phyloP scores from a whole-genome alignment of 768 basidiomycete species.

The Mycena belliarum region DNA sequence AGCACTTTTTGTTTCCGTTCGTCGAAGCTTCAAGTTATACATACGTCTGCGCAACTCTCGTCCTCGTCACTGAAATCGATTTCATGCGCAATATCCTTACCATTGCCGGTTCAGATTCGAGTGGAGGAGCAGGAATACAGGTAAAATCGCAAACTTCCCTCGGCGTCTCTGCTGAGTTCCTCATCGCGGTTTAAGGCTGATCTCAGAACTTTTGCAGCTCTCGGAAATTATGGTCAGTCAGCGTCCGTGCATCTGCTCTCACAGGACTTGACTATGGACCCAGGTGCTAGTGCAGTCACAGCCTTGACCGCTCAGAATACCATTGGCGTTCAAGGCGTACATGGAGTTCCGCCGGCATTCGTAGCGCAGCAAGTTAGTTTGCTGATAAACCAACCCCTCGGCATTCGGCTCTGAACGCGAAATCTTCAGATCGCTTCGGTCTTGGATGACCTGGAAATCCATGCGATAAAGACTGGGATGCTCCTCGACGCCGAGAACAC shows the following conservation, averaged over 20 bases:
- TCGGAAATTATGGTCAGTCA: constrained; percentile 50
- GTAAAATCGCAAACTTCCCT: constrained; percentile 36
- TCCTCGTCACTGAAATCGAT: no score
- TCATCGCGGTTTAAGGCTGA: constrained; percentile 59
- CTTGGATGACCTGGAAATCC: constrained; percentile 67
- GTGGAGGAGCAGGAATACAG: constrained; percentile 91
- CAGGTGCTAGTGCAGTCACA: constrained; percentile 76
- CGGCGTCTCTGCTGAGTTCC: not conserved
- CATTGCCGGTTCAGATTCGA: constrained; percentile 80
- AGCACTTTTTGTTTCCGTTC: constrained; percentile 3
- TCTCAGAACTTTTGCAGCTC: constrained; percentile 80
- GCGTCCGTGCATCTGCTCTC: constrained; percentile 58
- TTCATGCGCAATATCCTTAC: constrained; percentile 65
- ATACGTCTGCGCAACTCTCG: no score
- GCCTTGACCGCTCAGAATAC: constrained; percentile 93
- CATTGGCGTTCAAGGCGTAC: constrained; percentile 73
- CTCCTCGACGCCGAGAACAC: constrained; percentile 62
- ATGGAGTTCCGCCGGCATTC: constrained; percentile 67
- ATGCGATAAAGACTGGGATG: constrained; percentile 91
- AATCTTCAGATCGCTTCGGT: constrained; percentile 64
- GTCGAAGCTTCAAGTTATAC: no score
- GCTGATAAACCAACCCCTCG: not conserved
- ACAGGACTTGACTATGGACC: no score
- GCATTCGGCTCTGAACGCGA: not conserved
- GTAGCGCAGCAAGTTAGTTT: constrained; percentile 68